Base-by-base conservation (phyloP, 2,329 filamentous ascomycete species). In the Botrytis cinerea region DNA sequence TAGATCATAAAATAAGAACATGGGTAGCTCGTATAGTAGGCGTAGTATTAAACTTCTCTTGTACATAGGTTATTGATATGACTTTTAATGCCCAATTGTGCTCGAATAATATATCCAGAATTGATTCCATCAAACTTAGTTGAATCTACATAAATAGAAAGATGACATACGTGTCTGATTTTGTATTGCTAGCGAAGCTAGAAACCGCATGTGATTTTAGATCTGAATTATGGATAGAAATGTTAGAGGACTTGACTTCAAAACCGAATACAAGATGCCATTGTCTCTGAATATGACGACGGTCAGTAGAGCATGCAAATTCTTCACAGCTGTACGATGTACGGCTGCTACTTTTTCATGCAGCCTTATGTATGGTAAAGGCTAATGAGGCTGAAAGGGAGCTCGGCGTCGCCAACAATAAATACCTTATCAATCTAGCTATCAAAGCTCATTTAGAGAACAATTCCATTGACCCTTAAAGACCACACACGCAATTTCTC, bases 41-140 rank as follows among this genome's bases (percentile, higher is more conserved):
- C 35, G 46, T 43, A 48, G 64, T 57, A 57, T 22, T 68, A 43
- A 68, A 57, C 18, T 68, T 68, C 64, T 68, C 35, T 68, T 68
- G 64, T 57, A 68, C 64, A 68, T 68, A 57, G 64, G 35, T 57
- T 68, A 57, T 28, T 68, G 64, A 68, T 43, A 57, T 25, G n/a
- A 22, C 16, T 68, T 68, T 48, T 68, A 68, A 68, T 68, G 35
- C 64, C 46, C 51, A 68, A 43, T 43, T 68, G 64, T 57, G 57
- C 64, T 38, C 35, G n/a, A 54, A 68, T 22, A 9, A 32, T 43
- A 20, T 9, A 40, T 35, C 16, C n/a, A 43, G 9, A 43, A 10
- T 20, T 43, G 35, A n/a, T 43, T 16, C 25, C 16, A 14, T 68
- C 12, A 22, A 57, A 40, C 18, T 14, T 40, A 35, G 28, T 14